Base-by-base conservation (phyloP, 2,329 filamentous ascomycete species). In the Fusarium clavum region DNA sequence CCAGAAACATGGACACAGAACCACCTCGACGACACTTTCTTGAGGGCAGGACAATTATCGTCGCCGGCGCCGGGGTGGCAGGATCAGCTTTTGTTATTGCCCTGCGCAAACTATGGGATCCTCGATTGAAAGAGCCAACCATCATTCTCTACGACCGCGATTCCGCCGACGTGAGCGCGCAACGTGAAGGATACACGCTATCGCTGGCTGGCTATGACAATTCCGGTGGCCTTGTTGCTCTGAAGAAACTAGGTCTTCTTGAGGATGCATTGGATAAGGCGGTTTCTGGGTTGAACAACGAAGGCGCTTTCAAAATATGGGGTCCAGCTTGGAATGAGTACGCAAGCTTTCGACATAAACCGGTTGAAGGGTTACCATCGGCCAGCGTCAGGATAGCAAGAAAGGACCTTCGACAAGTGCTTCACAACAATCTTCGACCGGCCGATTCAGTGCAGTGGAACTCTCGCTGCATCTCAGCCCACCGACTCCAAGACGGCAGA, bases 101-200 rank as follows among this genome's bases (percentile, higher is more conserved):
- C 16, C 73, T 85, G 11, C 77, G 75, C 34, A 80, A 80, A 52
- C 76, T 79, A 6, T 84, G 82, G 80, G 63, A 77, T n/a, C 62
- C 75, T 4, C 54, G 58, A 0, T 51, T 74, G 34, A 63, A 71
- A 24, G 75, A 77, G 0, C 82, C 82, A 2, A 73, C 67, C 6
- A 73, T 84, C 46, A 71, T 75, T 47, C 76, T 84, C 51, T 83
- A 81, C 67, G 83, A 85, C 27, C 81, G 83, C 27, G 81, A 84
- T 54, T 64, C 75, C 13, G 61, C 73, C 40, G 76, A 81, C 20
- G 59, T 73, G 5, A 69, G 59, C 18, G 62, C 71, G 5, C 71
- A 76, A 16, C 76, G 81, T 8, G 77, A 81, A 52, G 80, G 78
- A 16, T 84, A 83, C 68, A 80, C 77, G 14, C 68, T 84, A 18